Base-by-base conservation (phyloP, 768 basidiomycete species). In the Inosperma sp. region DNA sequence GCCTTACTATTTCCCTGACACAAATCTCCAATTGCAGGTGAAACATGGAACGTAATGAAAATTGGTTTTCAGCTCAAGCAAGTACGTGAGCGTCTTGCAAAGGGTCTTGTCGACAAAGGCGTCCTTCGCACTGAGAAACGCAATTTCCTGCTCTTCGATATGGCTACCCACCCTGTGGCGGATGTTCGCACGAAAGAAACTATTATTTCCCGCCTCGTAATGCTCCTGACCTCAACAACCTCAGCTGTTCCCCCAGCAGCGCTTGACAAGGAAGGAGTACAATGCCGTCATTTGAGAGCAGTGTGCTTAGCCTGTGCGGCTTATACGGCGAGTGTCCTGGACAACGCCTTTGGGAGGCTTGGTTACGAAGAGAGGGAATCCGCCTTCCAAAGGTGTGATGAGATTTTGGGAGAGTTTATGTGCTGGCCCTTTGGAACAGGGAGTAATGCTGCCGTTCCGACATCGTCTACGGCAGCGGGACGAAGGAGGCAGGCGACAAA, bases 21-120 rank as follows among this genome's bases (percentile, higher is more conserved):
- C 41, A n/a, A 37, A 19, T 49, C 5, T 50, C n/a, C 27, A 5
- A 63, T n/a, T n/a, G n/a, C n/a, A 97, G 94, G 95, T 49, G 95
- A 99, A 72, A 98, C 95, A 41, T 99, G 95, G 95, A 99, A 98
- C 69, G 93, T 99, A 7, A 93, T 97, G 86, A 98, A 98, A 72
- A 98, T 99, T 48, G 94, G 94, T 19, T 99, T 92, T 70, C 95
- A 99, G 68, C 84, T 99, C 40, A 97, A 97, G 68, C 95, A 97
- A 71, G 95, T 98, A 33, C 86, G 95, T 39, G 95, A 99, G 71
- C 88, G 95, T 14, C 84, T 99, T 33, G 93, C 94, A 12, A 99
- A 99, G 66, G 83, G 95, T 3, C 82, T 99, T 33, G 95, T 97
- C 45, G 95, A 99, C 76, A 99, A 99, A 70, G 96, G 95, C 60